Base-by-base conservation (phyloP, 1,139 yeast species). In the Pichia sp. region DNA sequence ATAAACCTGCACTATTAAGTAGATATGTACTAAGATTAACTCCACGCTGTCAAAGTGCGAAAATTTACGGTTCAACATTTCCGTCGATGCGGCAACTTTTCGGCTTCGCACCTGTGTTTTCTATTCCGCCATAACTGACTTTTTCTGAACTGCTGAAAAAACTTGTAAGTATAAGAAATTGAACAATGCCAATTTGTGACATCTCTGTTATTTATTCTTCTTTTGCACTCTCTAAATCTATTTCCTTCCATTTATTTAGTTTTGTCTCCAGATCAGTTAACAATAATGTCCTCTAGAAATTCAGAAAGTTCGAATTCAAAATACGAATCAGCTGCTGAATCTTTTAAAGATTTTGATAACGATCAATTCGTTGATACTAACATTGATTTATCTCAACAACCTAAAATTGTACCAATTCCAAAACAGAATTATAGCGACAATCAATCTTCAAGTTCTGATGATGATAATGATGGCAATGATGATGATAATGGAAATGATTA, bases 321-420 rank as follows among this genome's bases (percentile, higher is more conserved):
- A 18, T 54, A 52, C 36, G 57, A 54, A 28, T 54, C 57, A 2
- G 57, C 57, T 5, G 44, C 27, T 9, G 55, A 54, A 47, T 54
- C 53, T 9, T 50, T 54, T 30, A 28, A 42, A 14, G 49, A 47
- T 36, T 47, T 48, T 18, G 31, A 30, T 27, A 19, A 36, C n/a
- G 25, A 36, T 38, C 7, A 38, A 19, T 10, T 14, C 18, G 27
- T 25, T n/a, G 11, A 42, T 18, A 28, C 25, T 16, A n/a, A n/a
- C n/a, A 27, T 18, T 16, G 19, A 41, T 16, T n/a, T 10, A 34
- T n/a, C 19, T 34, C 38, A 34, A 34, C 38, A n/a, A 11, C 38
- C 14, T 18, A 7, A 34, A 7, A n/a, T 19, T 2, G 16, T 11
- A 11, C 25, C 41, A 18, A 36, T 18, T 7, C 34, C 27, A 18